Conservation (phyloP, 2,329 filamentous ascomycete species). For the Dactylellina cionopaga region DNA sequence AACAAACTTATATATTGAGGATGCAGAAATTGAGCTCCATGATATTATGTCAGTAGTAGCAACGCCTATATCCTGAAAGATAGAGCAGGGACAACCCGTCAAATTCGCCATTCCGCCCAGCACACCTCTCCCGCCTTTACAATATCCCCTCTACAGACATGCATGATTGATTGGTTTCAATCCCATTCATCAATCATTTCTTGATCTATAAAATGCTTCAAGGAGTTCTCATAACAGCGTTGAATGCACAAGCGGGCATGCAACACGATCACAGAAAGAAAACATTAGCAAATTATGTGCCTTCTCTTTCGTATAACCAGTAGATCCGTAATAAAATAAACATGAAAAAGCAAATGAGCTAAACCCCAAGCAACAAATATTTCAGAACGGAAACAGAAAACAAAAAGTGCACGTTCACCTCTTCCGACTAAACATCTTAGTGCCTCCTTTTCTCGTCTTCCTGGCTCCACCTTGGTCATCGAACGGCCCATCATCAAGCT, state of each 20-base stretch:
- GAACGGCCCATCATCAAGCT: constrained; percentile 55
- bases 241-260: constrained; percentile 43
- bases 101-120: neutral
- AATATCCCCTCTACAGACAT: neutral
- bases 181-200: constrained; percentile 14
- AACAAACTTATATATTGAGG: neutral
- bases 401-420: constrained; percentile 47
- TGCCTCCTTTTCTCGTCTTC: constrained; percentile 55
- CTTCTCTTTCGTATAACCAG: neutral
- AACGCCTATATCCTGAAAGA: constrained; percentile 48
- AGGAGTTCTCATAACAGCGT: constrained; percentile 41
- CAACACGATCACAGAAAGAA: constrained; percentile 40
- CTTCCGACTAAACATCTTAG: constrained; percentile 53
- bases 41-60: constrained; percentile 1
- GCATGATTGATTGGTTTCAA: too few relatives aligned
- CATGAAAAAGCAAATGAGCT: neutral
- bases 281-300: constrained; percentile 46
- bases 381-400: neutral
- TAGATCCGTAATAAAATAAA: constrained; percentile 12
- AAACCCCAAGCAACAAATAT: neutral
- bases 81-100: too few relatives aligned
- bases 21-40: constrained; percentile 3
- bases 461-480: constrained; percentile 53
- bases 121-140: neutral
- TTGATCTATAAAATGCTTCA: constrained; percentile 29